These are phyloP conservation scores for Monilinia polystroma DNA, from an alignment of 2,329 filamentous ascomycete species.

Conservation along the genomic window DNA sequence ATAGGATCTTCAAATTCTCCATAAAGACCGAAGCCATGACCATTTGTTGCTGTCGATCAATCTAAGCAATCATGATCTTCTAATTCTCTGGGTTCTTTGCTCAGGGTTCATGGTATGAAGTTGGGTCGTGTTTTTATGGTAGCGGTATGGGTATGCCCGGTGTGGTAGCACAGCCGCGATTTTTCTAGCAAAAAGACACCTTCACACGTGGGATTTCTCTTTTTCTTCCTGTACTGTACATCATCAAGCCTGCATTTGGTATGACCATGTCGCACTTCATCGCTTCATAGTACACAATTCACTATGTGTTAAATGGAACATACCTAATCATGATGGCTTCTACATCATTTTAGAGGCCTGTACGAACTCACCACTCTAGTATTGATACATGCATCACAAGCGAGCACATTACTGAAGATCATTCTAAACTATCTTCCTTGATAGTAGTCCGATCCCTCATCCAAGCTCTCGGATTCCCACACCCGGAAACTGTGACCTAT, in stretches of 20 bases:
- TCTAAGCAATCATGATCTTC: conserved; percentile 20
- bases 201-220: conserved; percentile 21
- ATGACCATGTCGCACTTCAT: conserved; percentile 16
- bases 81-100: conserved; percentile 3
- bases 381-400: conserved; percentile 19
- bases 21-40: conserved; percentile 22
- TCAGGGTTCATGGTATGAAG: conserved; percentile 20
- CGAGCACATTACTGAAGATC: conserved; percentile 18
- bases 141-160: conserved; percentile 9
- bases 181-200: conserved; percentile 12
- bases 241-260: conserved; percentile 11
- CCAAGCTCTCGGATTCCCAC: conserved; percentile 23
- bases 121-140: conserved; percentile 18
- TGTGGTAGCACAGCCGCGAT: conserved; percentile 22
- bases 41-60: conserved; percentile 23
- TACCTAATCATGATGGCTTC: conserved; percentile 3
- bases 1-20: conserved; percentile 22
- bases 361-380: conserved; percentile 14
- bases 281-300: conserved; percentile 5
- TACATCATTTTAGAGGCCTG: conserved; percentile 1
- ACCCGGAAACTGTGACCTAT: conserved; percentile 16
- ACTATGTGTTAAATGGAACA: conserved; percentile 14
- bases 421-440: conserved; percentile 11
- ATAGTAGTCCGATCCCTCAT: conserved; percentile 23
- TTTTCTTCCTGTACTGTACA: conserved; percentile 19